Evolutionary conservation across 176 grass and related monocot species (phyloP).

Genomic region (Alopecurus myosuroides): DNA sequence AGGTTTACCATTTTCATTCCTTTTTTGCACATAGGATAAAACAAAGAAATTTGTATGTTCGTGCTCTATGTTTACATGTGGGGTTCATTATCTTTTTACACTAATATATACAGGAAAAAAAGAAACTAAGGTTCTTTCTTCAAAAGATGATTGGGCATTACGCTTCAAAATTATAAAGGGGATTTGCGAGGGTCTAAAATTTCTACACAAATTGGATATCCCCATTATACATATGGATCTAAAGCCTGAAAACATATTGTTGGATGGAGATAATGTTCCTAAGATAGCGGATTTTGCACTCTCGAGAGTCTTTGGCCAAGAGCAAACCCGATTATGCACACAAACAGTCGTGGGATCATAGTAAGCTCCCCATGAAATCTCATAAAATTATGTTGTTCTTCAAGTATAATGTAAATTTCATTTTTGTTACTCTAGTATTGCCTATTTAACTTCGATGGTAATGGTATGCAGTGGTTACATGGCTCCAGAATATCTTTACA

Average conservation of each 20-base stretch:
- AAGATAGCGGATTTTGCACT: neutral
- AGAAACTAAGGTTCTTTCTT: neutral
- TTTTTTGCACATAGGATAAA: no score
- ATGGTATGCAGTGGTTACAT: neutral
- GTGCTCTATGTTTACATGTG: neutral
- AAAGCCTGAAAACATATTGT: neutral
- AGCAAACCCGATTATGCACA: neutral
- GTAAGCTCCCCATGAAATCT: neutral
- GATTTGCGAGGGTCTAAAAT: neutral
- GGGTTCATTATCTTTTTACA: neutral
- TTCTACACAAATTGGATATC: neutral
- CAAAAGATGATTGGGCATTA: neutral
- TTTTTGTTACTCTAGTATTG: neutral
- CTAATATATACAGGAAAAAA: neutral
- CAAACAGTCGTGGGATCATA: neutral
- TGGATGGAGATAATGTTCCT: neutral
- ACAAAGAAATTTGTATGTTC: neutral
- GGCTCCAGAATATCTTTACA: no score
- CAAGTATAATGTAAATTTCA: neutral
- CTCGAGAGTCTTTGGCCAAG: neutral
- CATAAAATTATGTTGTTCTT: neutral
- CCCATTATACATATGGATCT: neutral
- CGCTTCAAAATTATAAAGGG: neutral
- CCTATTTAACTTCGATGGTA: neutral
- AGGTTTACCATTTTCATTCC: no score